Percentiles rank a stretch among this genome's conserved stretches.
Evolutionary conservation across 768 basidiomycete species (phyloP).

Genomic region (Daedaleopsis sinensis): DNA sequence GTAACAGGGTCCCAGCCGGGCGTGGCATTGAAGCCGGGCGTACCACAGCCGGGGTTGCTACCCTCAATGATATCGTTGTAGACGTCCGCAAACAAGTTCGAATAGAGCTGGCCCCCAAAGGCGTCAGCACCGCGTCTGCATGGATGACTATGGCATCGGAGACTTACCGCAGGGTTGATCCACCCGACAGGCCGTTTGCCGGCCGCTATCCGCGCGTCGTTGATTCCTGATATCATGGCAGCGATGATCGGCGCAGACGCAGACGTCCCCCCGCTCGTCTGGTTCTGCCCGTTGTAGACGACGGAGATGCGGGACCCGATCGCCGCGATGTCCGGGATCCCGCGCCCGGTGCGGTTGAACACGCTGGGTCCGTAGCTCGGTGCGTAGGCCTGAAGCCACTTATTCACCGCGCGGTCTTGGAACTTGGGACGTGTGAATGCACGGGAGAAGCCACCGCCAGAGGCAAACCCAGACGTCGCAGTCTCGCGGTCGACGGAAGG

Average conservation of each 20-base stretch:
- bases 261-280: slow-evolving; percentile 39
- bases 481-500: slow-evolving; percentile 37
- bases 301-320: slow-evolving; percentile 29
- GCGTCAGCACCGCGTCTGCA: background rate
- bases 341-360: slow-evolving; percentile 41
- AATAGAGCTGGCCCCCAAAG: slow-evolving; percentile 20
- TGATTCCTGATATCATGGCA: slow-evolving; percentile 38
- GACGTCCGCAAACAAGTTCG: slow-evolving; percentile 14
- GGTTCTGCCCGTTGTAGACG: slow-evolving; percentile 33
- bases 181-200: slow-evolving; percentile 40
- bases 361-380: slow-evolving; percentile 36
- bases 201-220: slow-evolving; percentile 39
- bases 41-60: slow-evolving; percentile 39
- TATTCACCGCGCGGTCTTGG: slow-evolving; percentile 34
- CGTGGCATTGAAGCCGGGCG: slow-evolving; percentile 34
- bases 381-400: slow-evolving; percentile 33
- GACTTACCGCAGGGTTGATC: slow-evolving; percentile 67
- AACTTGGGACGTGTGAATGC: slow-evolving; percentile 40
- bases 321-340: slow-evolving; percentile 36
- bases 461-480: slow-evolving; percentile 41
- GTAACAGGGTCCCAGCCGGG: slow-evolving; percentile 41
- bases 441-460: slow-evolving; percentile 46
- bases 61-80: slow-evolving; percentile 40
- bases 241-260: slow-evolving; percentile 39
- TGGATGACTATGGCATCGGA: background rate